These are phyloP conservation scores for Lathyrus sativus DNA, from an alignment of 306 rosid species.

Conservation along the genomic window DNA sequence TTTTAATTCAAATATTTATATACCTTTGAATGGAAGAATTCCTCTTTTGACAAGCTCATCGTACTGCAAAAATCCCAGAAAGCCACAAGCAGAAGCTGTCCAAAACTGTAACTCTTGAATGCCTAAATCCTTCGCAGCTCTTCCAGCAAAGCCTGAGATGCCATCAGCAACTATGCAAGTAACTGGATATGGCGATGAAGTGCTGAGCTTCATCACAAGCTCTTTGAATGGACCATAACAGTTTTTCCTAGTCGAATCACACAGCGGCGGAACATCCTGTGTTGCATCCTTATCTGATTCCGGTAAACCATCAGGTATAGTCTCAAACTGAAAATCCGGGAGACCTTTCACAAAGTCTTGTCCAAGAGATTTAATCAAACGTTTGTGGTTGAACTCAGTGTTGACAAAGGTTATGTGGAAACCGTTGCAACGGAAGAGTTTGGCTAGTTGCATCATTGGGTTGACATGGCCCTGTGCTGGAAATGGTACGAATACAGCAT, in stretches of 20 bases:
- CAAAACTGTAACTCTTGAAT: neutral
- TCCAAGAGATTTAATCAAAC: conserved; percentile 21
- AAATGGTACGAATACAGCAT: conserved; percentile 23
- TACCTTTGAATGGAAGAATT: conserved; percentile 33
- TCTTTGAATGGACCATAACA: conserved; percentile 29
- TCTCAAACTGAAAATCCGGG: conserved; percentile 22
- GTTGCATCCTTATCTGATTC: conserved; percentile 15
- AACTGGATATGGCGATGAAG: neutral
- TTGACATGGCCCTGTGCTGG: conserved; percentile 32
- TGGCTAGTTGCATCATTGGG: conserved; percentile 30
- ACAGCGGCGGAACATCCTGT: neutral
- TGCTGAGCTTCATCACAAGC: conserved; percentile 3
- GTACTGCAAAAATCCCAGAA: neutral
- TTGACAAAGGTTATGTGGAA: conserved; percentile 36
- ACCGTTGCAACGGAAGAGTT: conserved; percentile 26
- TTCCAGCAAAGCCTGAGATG: conserved; percentile 4
- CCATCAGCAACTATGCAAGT: conserved; percentile 25
- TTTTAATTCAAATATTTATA: too few species aligned
- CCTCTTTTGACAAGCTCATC: conserved; percentile 9
- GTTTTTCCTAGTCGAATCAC: conserved; percentile 8
- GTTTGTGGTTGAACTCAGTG: conserved; percentile 34
- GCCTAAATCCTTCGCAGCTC: conserved; percentile 14
- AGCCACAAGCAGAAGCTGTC: conserved; percentile 26
- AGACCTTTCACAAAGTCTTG: conserved; percentile 10
- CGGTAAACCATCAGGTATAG: conserved; percentile 32